Percentiles rank a stretch among this genome's conserved stretches.
Conservation (phyloP, 805 yeast species). For the Candida peoriensis region DNA sequence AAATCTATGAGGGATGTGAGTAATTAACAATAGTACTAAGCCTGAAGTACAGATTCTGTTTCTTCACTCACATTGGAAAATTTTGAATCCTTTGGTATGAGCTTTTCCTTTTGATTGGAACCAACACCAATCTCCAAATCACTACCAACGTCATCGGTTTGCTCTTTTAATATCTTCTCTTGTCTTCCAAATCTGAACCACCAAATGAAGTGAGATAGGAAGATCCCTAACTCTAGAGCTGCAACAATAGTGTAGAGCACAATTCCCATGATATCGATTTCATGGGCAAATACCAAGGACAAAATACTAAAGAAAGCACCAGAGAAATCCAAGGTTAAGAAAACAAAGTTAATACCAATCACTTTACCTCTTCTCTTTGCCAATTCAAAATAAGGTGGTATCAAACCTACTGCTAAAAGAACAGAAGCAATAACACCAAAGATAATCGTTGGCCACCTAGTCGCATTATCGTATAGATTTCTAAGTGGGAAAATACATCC, state of each 20-base stretch:
- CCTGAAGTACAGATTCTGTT: too few species aligned
- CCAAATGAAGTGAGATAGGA: slow-evolving; percentile 70
- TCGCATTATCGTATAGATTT: slow-evolving; percentile 45
- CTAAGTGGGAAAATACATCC: slow-evolving; percentile 72
- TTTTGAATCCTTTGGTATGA: too few species aligned
- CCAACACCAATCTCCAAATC: background rate
- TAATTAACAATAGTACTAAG: too few species aligned
- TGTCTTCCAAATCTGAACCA: slow-evolving; percentile 36
- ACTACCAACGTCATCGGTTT: slow-evolving; percentile 4
- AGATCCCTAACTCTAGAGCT: slow-evolving; percentile 71
- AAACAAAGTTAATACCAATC: slow-evolving; percentile 82
- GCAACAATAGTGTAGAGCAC: slow-evolving; percentile 71
- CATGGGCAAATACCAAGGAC: slow-evolving; percentile 57
- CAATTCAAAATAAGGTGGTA: slow-evolving; percentile 88
- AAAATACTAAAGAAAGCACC: slow-evolving; percentile 81
- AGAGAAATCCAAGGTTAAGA: slow-evolving; percentile 64
- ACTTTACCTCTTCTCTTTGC: slow-evolving; percentile 78
- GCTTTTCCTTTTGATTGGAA: too few species aligned
- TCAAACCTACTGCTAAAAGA: slow-evolving; percentile 65
- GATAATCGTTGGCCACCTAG: slow-evolving; percentile 71
- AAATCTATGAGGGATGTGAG: too few species aligned
- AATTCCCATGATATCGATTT: slow-evolving; percentile 76
- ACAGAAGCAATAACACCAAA: slow-evolving; percentile 80
- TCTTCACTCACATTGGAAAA: too few species aligned
- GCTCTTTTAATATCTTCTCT: slow-evolving; percentile 1